Conservation (phyloP, 768 basidiomycete species). For the Dentipellis sp. region DNA sequence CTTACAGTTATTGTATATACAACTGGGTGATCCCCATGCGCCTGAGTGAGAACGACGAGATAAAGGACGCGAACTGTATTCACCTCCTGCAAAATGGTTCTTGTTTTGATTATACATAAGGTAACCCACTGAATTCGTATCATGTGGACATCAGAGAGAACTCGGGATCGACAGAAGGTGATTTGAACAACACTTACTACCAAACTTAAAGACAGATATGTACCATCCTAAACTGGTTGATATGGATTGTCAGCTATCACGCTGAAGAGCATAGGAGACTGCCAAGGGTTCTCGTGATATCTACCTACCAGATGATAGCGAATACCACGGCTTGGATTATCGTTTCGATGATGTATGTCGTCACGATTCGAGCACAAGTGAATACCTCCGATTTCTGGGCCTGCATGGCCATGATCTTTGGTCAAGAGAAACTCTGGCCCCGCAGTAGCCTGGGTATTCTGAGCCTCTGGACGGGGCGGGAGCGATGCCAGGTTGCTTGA, state of each 20-base stretch:
- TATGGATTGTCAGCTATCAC: not conserved
- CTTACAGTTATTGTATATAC: too few species aligned
- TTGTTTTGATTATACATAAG: slow-evolving; percentile 2
- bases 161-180: not conserved
- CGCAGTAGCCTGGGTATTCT: too few species aligned
- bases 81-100: slow-evolving; percentile 6
- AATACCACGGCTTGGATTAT: slow-evolving; percentile 8
- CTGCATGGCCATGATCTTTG: too few species aligned
- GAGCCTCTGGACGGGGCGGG: too few species aligned
- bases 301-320: slow-evolving; percentile 10
- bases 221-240: slow-evolving; percentile 8
- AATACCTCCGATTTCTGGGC: not conserved
- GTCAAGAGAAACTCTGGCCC: too few species aligned
- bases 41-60: too few species aligned
- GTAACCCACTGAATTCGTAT: slow-evolving; percentile 9
- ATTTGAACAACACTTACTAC: slow-evolving; percentile 3
- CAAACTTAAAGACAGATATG: slow-evolving; percentile 11
- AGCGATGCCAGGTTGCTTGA: too few species aligned
- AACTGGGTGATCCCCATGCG: too few species aligned
- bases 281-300: too few species aligned
- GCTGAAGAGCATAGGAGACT: not conserved
- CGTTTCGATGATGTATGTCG: slow-evolving; percentile 1
- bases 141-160: not conserved
- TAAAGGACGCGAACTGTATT: not conserved
- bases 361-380: not conserved